Base-by-base conservation (phyloP, 164 flowering plant genomes). In the Sextonia rubra region DNA sequence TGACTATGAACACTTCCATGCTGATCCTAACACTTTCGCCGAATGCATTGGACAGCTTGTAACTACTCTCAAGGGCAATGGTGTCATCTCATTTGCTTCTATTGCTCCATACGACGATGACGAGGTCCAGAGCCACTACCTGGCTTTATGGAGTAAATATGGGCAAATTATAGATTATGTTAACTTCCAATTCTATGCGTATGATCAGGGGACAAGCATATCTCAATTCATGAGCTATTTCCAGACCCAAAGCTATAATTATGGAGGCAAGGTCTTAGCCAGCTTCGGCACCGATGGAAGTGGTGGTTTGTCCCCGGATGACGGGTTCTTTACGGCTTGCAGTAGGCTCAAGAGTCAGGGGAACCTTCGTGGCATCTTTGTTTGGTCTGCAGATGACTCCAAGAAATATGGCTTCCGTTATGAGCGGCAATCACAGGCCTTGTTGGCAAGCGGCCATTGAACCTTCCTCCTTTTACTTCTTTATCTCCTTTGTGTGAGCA, bases 301-400 rank as follows among this genome's bases (percentile, higher is more conserved):
- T 55, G 83, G 86, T 0, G 90, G 92, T 3, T 69, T 88, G 58
- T 68, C 81, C 0, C 89, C 86, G 0, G 74, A 77, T 0, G 29
- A 74, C 27, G 90, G 89, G 12, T 88, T 88, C 75, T 88, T 85
- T 48, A 77, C 71, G 0, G 90, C 92, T 27, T 88, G 91, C 72
- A 68, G 24, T 8, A 70, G 32, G 77, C 85, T 86, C 9, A 78
- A 73, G 73, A 75, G 75, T 24, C 72, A 80, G 73, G 69, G 79
- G 0, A 26, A 82, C 60, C 86, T 86, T 60, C 63, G 77, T 66
- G 90, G 86, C 3, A 88, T 86, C 71, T 86, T 86, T 68, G 76
- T 86, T 23, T 86, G 91, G 91, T 86, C 81, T 69, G 91, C 91
- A 12, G 91, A 88, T 79, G 82, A 81, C 61, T 88, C 91, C 18